A percentile compares a stretch with the other conserved stretches of the same genome.
Conservation (phyloP, 805 yeast species). For the Saccharomycopsis sp. region DNA sequence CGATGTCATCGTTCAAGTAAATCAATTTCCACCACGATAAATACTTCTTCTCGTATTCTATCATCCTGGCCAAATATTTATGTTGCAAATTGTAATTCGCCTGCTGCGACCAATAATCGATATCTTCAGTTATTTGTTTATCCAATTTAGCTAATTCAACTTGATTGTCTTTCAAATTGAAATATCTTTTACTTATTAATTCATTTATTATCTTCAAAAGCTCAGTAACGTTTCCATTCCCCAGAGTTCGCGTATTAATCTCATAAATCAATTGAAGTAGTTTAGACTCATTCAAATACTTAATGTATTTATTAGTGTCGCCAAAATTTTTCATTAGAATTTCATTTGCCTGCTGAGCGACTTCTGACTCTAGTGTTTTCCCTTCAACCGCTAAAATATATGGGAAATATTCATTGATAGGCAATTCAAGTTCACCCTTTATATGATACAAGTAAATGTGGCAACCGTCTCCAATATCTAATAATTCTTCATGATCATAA, state of each 20-base stretch:
- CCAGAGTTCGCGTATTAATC: slow-evolving; percentile 11
- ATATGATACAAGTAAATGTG: slow-evolving; percentile 17
- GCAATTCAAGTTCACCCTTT: slow-evolving; percentile 5
- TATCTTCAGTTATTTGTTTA: slow-evolving; percentile 6
- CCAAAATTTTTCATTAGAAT: slow-evolving; percentile 18
- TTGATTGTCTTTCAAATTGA: slow-evolving; percentile 2
- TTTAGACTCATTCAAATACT: slow-evolving; percentile 12
- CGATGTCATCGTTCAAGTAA: slow-evolving; percentile 16
- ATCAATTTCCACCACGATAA: slow-evolving; percentile 19
- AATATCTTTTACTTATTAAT: slow-evolving; percentile 6
- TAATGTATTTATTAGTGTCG: slow-evolving; percentile 11
- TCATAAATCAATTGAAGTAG: slow-evolving; percentile 13
- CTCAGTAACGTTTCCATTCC: slow-evolving; percentile 3
- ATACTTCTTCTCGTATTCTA: slow-evolving; percentile 7
- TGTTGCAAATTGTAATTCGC: slow-evolving; percentile 16
- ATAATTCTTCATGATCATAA: slow-evolving; percentile 5
- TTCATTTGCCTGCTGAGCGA: slow-evolving; percentile 17
- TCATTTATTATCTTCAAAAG: slow-evolving; percentile 12
- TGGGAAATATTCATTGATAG: slow-evolving; percentile 14
- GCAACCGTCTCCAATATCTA: slow-evolving; percentile 21
- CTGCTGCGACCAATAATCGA: slow-evolving; percentile 15
- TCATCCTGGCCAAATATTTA: slow-evolving; percentile 1
- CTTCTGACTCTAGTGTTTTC: slow-evolving; percentile 7
- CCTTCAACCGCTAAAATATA: slow-evolving; percentile 5
- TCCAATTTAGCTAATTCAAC: not conserved